phyloP scores from a whole-genome alignment of 1,139 yeast species.

The Candida mesenterica region DNA sequence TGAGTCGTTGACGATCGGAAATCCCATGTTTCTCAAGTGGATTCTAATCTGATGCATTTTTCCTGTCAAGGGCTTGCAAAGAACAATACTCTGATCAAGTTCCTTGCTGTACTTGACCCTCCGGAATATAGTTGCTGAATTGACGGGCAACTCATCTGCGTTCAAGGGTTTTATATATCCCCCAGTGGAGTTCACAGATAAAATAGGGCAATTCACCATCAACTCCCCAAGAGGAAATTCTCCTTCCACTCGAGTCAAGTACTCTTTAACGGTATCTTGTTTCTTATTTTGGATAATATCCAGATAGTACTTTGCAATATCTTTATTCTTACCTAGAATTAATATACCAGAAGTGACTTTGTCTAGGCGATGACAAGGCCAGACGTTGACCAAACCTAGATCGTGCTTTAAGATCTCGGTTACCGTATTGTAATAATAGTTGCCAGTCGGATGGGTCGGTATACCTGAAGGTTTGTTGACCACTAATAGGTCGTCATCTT shows the following conservation, averaged over 20 bases:
- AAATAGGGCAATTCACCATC: slow-evolving; percentile 34
- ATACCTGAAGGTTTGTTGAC: slow-evolving; percentile 74
- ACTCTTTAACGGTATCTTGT: slow-evolving; percentile 43
- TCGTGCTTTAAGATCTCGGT: slow-evolving; percentile 56
- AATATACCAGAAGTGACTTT: slow-evolving; percentile 73
- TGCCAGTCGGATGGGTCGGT: slow-evolving; percentile 80
- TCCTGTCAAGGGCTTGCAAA: slow-evolving; percentile 70
- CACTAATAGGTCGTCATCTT: slow-evolving; percentile 52
- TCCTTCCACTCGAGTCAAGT: slow-evolving; percentile 61
- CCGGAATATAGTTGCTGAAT: slow-evolving; percentile 36
- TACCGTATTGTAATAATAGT: slow-evolving; percentile 57
- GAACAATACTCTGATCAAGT: slow-evolving; percentile 52
- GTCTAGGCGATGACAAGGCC: slow-evolving; percentile 72
- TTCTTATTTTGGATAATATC: slow-evolving; percentile 35
- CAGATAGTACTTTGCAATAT: slow-evolving; percentile 45
- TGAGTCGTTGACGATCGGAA: slow-evolving; percentile 69
- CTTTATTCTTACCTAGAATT: slow-evolving; percentile 52
- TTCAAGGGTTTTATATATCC: slow-evolving; percentile 37
- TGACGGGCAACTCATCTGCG: slow-evolving; percentile 23
- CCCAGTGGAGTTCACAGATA: slow-evolving; percentile 34
- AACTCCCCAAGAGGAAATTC: slow-evolving; percentile 43
- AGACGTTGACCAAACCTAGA: slow-evolving; percentile 28
- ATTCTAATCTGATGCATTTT: slow-evolving; percentile 78
- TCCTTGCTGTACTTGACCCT: slow-evolving; percentile 22
- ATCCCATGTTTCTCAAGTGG: slow-evolving; percentile 63